phyloP scores from a whole-genome alignment of 2,329 filamentous ascomycete genomes.

The Calonectria hawksworthii region DNA sequence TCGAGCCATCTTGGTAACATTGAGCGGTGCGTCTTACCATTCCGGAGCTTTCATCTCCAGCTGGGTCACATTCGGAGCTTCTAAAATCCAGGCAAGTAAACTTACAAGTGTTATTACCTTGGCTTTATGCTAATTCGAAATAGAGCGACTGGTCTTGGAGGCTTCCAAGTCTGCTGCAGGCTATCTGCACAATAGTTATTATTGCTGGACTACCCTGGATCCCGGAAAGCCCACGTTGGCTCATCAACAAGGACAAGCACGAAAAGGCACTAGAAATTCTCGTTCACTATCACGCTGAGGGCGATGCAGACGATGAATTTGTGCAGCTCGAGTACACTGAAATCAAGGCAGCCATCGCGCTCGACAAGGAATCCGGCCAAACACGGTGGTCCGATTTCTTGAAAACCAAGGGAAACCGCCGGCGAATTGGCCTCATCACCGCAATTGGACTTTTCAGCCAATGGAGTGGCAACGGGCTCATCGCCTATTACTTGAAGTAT shows the following conservation, averaged over 20 bases:
- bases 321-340: constrained; percentile 76
- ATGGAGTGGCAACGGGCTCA: constrained; percentile 74
- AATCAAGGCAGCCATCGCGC: constrained; percentile 71
- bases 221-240: constrained; percentile 55
- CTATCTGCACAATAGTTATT: constrained; percentile 32
- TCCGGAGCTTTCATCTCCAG: constrained; percentile 16
- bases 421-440: constrained; percentile 70
- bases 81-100: neutral
- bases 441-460: constrained; percentile 76
- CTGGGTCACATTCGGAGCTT: constrained; percentile 16
- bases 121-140: neutral
- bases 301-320: constrained; percentile 67
- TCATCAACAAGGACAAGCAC: constrained; percentile 50
- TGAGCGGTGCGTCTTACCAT: constrained; percentile 14
- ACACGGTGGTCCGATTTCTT: constrained; percentile 72
- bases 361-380: constrained; percentile 65
- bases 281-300: constrained; percentile 71
- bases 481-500: constrained; percentile 73
- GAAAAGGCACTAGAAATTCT: constrained; percentile 67
- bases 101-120: neutral
- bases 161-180: constrained; percentile 34
- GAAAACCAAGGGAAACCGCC: constrained; percentile 73
- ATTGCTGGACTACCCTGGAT: constrained; percentile 50
- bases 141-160: constrained; percentile 34
- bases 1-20: constrained; percentile 17